Conservation (phyloP, 2,329 filamentous ascomycete genomes). For the Dactylellina leptospora region DNA sequence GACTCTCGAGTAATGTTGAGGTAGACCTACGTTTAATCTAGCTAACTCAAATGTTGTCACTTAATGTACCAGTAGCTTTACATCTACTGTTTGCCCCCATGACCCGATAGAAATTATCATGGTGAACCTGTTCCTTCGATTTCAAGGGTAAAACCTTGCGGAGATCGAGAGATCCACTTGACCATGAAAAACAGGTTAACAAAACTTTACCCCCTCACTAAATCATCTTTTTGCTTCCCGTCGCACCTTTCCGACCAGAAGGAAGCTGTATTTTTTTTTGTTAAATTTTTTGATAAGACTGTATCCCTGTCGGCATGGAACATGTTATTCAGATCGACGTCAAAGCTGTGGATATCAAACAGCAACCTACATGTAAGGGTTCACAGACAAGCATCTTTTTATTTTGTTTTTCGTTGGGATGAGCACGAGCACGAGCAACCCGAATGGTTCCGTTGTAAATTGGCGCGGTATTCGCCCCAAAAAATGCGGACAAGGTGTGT, state of each 20-base stretch:
- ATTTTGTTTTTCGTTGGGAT: slow-evolving; percentile 9
- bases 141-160: slow-evolving; percentile 39
- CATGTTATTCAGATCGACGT: slow-evolving; percentile 7
- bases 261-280: slow-evolving; percentile 25
- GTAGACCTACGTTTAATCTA: background rate
- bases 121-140: background rate
- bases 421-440: background rate
- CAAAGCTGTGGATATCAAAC: background rate
- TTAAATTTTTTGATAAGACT: background rate
- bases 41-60: background rate
- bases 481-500: background rate
- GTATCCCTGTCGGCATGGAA: slow-evolving; percentile 9
- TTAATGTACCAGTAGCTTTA: background rate
- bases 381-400: background rate
- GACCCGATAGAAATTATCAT: background rate
- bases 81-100: background rate
- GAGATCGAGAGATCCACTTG: slow-evolving; percentile 12
- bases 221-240: background rate
- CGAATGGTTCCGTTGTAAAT: slow-evolving; percentile 4
- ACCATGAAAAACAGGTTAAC: slow-evolving; percentile 5
- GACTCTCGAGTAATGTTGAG: background rate
- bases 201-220: background rate
- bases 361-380: background rate
- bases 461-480: background rate
- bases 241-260: slow-evolving; percentile 50